Conservation (phyloP, 805 yeast species). For the Priceomyces castillae region DNA sequence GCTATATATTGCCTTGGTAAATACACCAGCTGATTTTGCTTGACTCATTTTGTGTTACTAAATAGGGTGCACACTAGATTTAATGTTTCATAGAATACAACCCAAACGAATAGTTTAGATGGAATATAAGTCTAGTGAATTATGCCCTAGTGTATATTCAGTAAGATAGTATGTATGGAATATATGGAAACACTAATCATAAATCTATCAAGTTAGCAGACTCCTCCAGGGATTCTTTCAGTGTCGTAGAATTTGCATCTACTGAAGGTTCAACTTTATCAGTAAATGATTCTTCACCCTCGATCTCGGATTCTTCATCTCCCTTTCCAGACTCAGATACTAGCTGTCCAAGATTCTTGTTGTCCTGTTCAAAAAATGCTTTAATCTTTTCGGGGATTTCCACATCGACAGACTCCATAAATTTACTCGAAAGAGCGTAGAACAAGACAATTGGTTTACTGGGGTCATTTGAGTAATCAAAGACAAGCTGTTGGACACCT, state of each 20-base stretch:
- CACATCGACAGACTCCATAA: constrained; percentile 4
- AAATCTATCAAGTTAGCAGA: neutral
- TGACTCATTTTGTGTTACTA: no score
- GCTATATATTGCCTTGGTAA: neutral
- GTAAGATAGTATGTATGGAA: no score
- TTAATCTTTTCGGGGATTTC: constrained; percentile 11
- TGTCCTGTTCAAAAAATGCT: constrained; percentile 18
- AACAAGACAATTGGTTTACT: constrained; percentile 14
- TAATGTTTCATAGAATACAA: no score
- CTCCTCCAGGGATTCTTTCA: neutral
- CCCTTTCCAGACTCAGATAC: neutral
- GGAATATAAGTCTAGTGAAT: no score
- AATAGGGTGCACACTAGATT: no score
- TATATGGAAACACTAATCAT: neutral
- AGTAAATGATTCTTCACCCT: neutral
- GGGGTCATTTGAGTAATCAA: constrained; percentile 12
- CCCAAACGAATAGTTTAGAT: no score
- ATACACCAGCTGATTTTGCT: no score
- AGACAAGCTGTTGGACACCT: constrained; percentile 15
- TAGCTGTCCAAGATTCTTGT: constrained; percentile 5
- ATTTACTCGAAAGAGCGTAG: constrained; percentile 16
- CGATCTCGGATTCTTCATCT: neutral
- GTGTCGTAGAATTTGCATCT: neutral
- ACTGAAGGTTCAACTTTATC: neutral
- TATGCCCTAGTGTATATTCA: no score